These are phyloP conservation scores for Talaromyces sp. DNA, from an alignment of 2,329 filamentous ascomycete species.

Conservation along the genomic window DNA sequence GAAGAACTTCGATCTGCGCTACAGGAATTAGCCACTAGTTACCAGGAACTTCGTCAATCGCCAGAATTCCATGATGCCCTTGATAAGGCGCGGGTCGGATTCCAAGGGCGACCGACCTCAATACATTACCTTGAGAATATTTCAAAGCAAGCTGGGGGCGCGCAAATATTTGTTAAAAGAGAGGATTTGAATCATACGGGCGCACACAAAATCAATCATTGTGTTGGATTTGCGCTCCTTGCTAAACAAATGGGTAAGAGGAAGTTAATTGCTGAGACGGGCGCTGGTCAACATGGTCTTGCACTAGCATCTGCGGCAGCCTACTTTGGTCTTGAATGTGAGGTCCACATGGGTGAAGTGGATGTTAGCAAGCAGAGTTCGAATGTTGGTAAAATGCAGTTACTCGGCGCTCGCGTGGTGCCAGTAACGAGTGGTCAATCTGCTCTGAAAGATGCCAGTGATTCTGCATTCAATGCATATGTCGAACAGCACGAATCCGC, in stretches of 20 bases:
- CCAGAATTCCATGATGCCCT: conserved; percentile 16
- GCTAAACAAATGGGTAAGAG: conserved; percentile 68
- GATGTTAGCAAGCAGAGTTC: conserved; percentile 1
- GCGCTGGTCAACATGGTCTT: conserved; percentile 6
- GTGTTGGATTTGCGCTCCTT: conserved; percentile 84
- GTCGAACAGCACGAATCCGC: not conserved
- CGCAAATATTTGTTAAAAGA: conserved; percentile 91
- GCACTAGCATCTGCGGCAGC: conserved; percentile 3
- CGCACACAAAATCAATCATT: conserved; percentile 97
- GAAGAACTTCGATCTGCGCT: conserved; percentile 14
- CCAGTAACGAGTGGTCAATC: not conserved
- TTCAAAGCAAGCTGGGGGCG: conserved; percentile 46
- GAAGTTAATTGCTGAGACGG: conserved; percentile 6
- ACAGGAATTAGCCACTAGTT: conserved; percentile 14
- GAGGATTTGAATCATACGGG: conserved; percentile 95
- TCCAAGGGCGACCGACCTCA: not conserved
- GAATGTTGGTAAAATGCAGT: conserved; percentile 3
- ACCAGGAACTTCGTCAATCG: conserved; percentile 13
- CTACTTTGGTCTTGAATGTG: conserved; percentile 5
- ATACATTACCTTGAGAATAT: not conserved
- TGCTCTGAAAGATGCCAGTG: not conserved
- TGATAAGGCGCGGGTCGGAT: conserved; percentile 9
- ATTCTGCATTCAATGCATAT: not conserved
- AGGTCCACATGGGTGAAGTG: conserved; percentile 2
- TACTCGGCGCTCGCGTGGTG: conserved; percentile 3